Percentiles rank a stretch among this genome's conserved stretches.
Evolutionary conservation across 139 green algal species (phyloP).

Genomic region (Chlamydomonas eustigma): DNA sequence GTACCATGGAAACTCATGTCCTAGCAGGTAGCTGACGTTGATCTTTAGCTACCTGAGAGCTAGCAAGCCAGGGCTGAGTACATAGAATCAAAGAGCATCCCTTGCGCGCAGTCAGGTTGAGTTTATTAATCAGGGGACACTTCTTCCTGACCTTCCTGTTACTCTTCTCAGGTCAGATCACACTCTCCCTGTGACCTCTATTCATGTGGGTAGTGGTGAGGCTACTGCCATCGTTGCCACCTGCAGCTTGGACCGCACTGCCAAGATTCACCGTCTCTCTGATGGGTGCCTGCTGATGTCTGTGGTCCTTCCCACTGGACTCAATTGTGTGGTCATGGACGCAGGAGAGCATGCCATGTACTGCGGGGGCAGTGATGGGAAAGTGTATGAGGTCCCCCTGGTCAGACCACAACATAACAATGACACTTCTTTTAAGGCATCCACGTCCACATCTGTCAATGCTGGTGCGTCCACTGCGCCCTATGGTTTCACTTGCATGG

Average conservation of each 20-base stretch:
- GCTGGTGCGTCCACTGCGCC: not conserved
- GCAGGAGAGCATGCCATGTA: constrained; percentile 71
- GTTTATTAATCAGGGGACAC: too few relatives aligned
- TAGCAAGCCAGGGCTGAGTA: too few relatives aligned
- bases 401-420: not conserved
- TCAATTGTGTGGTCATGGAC: constrained; percentile 52
- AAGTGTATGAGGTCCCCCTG: constrained; percentile 70
- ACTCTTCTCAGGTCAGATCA: constrained; percentile 67
- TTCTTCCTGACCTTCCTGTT: not conserved
- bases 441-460: not conserved
- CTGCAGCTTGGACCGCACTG: constrained; percentile 67
- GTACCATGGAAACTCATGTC: too few relatives aligned
- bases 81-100: too few relatives aligned
- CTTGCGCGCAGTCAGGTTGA: too few relatives aligned
- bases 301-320: constrained; percentile 53
- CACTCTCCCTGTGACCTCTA: constrained; percentile 71
- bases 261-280: constrained; percentile 61
- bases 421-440: not conserved
- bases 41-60: too few relatives aligned
- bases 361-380: constrained; percentile 66
- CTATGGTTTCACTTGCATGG: constrained; percentile 17
- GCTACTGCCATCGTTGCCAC: constrained; percentile 55
- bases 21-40: too few relatives aligned
- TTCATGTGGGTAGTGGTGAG: constrained; percentile 53
- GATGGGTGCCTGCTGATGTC: constrained; percentile 54